A percentile compares a stretch with the other conserved stretches of the same genome.
Evolutionary conservation across 2,329 filamentous ascomycete genomes (phyloP).

Genomic region (Diaporthe ilicicola): DNA sequence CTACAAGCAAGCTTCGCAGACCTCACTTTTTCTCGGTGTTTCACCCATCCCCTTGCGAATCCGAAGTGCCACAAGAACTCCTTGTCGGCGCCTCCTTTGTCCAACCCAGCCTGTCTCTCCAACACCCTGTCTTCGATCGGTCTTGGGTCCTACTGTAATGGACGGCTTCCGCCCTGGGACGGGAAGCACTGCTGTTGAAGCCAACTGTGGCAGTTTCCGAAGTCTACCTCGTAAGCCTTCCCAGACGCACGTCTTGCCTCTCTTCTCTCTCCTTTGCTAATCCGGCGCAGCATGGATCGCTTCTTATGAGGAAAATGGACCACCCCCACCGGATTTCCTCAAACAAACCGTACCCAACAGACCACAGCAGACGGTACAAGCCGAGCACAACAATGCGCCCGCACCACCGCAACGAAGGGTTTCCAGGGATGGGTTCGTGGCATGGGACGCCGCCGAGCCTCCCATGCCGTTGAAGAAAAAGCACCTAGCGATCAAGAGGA

Average conservation of each 20-base stretch:
- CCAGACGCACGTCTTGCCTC: background rate
- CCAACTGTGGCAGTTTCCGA: slow-evolving; percentile 38
- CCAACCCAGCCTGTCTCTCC: background rate
- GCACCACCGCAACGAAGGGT: slow-evolving; percentile 51
- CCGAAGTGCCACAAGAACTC: background rate
- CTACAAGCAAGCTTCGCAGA: slow-evolving; percentile 14
- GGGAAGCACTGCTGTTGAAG: slow-evolving; percentile 31
- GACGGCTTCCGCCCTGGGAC: slow-evolving; percentile 27
- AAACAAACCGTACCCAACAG: slow-evolving; percentile 49
- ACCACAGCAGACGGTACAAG: slow-evolving; percentile 48
- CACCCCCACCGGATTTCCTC: slow-evolving; percentile 45
- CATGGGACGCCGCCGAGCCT: slow-evolving; percentile 48
- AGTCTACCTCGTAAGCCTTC: slow-evolving; percentile 43
- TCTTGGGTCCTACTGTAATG: slow-evolving; percentile 27
- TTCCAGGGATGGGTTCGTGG: slow-evolving; percentile 58
- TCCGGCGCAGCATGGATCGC: slow-evolving; percentile 56
- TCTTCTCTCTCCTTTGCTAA: background rate
- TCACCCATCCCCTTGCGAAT: slow-evolving; percentile 23
- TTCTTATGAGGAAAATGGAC: slow-evolving; percentile 54
- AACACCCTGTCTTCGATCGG: background rate
- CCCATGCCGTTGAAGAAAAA: slow-evolving; percentile 48
- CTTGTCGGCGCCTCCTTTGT: background rate
- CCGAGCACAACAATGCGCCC: slow-evolving; percentile 54
- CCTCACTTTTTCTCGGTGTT: slow-evolving; percentile 28
- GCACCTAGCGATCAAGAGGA: slow-evolving; percentile 55